Base-by-base conservation (phyloP, 352 stramenopile genomes). In the Pythium sukuiense region DNA sequence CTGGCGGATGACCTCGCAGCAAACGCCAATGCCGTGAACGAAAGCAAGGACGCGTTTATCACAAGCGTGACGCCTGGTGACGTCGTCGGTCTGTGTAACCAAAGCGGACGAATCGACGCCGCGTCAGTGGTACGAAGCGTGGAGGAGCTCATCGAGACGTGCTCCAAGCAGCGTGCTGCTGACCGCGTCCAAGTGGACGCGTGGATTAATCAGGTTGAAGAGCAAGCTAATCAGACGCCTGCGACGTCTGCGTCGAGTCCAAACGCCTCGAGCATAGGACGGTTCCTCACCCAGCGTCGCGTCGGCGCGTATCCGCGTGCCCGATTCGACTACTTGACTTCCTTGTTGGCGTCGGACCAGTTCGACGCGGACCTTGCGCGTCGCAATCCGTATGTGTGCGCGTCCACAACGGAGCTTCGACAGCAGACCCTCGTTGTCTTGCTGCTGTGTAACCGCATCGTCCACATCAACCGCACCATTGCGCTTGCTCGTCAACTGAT, bases 1-100 rank as follows among this genome's bases (percentile, higher is more conserved):
- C 86, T 99, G 4, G 71, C 70, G 5, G 89, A 97, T 39, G 97
- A 99, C 67, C 95, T 99, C 50, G 78, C 84, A n/a, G 88, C 86
- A 9, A 91, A 95, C 52, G 87, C 88, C 8, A 70, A 85, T 48
- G 74, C 70, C 7, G 82, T 90, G 41, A 94, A 93, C 27, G 73
- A 65, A 14, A 90, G 83, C 43, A 88, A 93, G 55, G 85, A 96
- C 58, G 83, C 84, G 0, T 95, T 86, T 61, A 74, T 93, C 27
- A 75, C 72, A 14, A 81, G 82, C 2, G 72, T 92, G 14, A 94
- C 82, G 11, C 80, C 83, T 2, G 50, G 75, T 13, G 76, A 88
- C 39, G 60, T 90, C 2, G 61, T 73, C 1, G 55, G 55, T 9
- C 35, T 69, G 16, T 55, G 69, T 46, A 66, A 45, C 12, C 63